These are phyloP conservation scores for Tephrocybe rancida DNA, from an alignment of 768 basidiomycete genomes.

Conservation along the genomic window DNA sequence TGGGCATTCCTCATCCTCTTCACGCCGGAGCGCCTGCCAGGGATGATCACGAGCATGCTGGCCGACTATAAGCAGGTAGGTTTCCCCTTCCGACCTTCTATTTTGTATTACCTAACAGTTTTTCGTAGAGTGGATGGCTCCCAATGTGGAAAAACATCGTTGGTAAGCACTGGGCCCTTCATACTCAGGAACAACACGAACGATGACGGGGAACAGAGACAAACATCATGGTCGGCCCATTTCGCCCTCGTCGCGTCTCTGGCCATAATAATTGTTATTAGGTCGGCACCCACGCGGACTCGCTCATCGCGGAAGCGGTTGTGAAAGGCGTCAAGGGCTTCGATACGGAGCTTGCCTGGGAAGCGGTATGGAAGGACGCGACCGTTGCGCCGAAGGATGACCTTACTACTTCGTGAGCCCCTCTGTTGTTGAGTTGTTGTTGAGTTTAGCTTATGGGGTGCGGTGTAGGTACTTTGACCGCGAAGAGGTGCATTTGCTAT, in stretches of 20 bases:
- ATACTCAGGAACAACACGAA: background rate
- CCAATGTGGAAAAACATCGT: conserved; percentile 93
- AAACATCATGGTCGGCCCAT: conserved; percentile 76
- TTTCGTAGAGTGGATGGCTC: conserved; percentile 68
- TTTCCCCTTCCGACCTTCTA: background rate
- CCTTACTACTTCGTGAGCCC: conserved; percentile 46
- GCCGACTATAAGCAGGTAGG: conserved; percentile 71
- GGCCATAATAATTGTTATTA: conserved; percentile 19
- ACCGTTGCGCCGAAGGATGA: conserved; percentile 64
- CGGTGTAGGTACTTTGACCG: conserved; percentile 63
- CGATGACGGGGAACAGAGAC: conserved; percentile 50
- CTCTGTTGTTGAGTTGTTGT: background rate
- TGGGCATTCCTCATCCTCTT: conserved; percentile 83
- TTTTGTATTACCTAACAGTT: conserved; percentile 12
- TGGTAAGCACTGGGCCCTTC: conserved; percentile 33
- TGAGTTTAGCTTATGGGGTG: background rate
- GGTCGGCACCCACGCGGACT: conserved; percentile 82
- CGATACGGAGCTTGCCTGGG: conserved; percentile 66
- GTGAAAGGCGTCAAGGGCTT: conserved; percentile 67
- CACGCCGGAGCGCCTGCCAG: conserved; percentile 74
- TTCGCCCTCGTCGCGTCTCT: background rate
- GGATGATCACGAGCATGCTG: conserved; percentile 82
- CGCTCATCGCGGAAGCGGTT: conserved; percentile 72
- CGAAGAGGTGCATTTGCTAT: conserved; percentile 50
- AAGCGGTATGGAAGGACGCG: conserved; percentile 76